Base-by-base conservation (phyloP, 192 early-diverging fungal genomes). In the Coemansia sp. region DNA sequence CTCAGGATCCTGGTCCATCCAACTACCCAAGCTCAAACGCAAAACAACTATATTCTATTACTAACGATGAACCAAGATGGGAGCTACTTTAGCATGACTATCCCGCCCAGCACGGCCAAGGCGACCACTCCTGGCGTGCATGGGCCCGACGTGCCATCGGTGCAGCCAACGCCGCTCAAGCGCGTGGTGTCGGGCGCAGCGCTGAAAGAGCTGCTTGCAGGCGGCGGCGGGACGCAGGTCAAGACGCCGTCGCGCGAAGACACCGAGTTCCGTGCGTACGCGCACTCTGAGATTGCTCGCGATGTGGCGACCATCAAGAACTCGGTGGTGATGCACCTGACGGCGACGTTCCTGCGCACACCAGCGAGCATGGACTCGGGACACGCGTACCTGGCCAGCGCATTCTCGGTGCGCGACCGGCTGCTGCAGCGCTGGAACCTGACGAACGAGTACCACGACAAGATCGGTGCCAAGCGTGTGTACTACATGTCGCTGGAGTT, bases 401-500 rank as follows among this genome's bases (percentile, higher is more conserved):
- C 97, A 47, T 88, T 93, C 71, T 87, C 88, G 77, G 89, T 94
- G 65, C 94, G 95, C 62, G 97, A 98, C 76, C 89, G 87, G 24
- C 87, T 98, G 61, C 86, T 98, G 64, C 89, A 96, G 67, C 79
- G 86, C 39, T 98, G 97, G 97, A 98, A 98, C 78, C 72, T 85
- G 54, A 98, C 97, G 29, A 94, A 98, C 74, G 92, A 94, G 69
- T 79, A 91, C 90, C 69, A 84, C 71, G 64, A 81, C 82, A 63
- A 88, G 66, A 66, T 81, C 17, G 66, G 90, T 67, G 93, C 92
- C 48, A 98, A 98, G 84, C 90, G 94, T 48, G 89, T 97, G 22
- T 98, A 98, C 83, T 98, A 98, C 84, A 82, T 98, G 66, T 98
- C 95, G 29, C 86, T 98, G 67, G 97, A 98, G 86, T 98, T 98